Percentiles rank a stretch among this genome's conserved stretches.
Evolutionary conservation across 129 eudicot genomes (phyloP).

Genomic region (Helichrysum umbraculigerum): DNA sequence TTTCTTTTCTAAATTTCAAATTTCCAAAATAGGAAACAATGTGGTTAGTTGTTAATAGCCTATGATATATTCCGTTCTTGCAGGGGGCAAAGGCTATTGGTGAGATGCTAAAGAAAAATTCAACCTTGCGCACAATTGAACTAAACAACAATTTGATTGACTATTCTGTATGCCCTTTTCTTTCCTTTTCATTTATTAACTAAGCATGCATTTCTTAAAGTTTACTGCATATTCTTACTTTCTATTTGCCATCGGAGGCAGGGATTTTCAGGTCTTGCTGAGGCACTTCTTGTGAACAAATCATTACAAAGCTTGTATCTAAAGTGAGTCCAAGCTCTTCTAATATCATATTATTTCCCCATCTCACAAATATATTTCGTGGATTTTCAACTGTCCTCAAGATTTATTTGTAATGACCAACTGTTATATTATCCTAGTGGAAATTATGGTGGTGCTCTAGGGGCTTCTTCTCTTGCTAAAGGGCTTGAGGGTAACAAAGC

Average conservation of each 20-base stretch:
- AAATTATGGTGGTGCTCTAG: slow-evolving; percentile 95
- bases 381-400: not conserved
- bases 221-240: slow-evolving; percentile 23
- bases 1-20: not conserved
- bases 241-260: slow-evolving; percentile 57
- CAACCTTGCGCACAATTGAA: slow-evolving; percentile 76
- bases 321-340: slow-evolving; percentile 56
- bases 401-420: slow-evolving; percentile 9
- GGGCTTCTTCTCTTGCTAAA: slow-evolving; percentile 84
- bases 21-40: not conserved
- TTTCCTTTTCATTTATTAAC: slow-evolving; percentile 5
- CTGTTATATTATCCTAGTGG: slow-evolving; percentile 56
- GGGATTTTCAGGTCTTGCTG: slow-evolving; percentile 98
- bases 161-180: slow-evolving; percentile 73
- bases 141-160: slow-evolving; percentile 92
- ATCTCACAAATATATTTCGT: not conserved
- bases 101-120: slow-evolving; percentile 86
- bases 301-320: slow-evolving; percentile 57
- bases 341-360: not conserved
- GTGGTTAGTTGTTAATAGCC: slow-evolving; percentile 9
- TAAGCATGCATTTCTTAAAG: slow-evolving; percentile 1
- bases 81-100: slow-evolving; percentile 98
- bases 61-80: slow-evolving; percentile 11
- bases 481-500: slow-evolving; percentile 94
- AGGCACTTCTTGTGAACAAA: slow-evolving; percentile 77